phyloP scores from a whole-genome alignment of 805 yeast genomes.

The Starmerella sp. region DNA sequence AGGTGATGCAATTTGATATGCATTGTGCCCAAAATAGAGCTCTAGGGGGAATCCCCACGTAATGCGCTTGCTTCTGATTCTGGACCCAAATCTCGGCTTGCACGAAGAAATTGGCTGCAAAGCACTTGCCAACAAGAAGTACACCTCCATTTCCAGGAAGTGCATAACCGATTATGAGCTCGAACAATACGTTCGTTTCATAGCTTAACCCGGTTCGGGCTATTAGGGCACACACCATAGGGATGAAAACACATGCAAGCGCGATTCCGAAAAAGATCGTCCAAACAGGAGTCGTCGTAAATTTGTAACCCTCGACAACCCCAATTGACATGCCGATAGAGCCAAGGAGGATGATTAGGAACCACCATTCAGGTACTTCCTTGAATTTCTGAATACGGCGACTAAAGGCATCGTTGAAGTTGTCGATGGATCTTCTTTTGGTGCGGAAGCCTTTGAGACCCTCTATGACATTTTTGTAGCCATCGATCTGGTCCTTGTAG shows the following conservation, averaged over 20 bases:
- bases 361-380: conserved; percentile 71
- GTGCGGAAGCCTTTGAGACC: conserved; percentile 30
- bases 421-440: conserved; percentile 34
- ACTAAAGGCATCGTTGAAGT: conserved; percentile 21
- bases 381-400: conserved; percentile 43
- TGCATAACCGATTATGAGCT: conserved; percentile 48
- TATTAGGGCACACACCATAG: conserved; percentile 43
- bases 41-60: conserved; percentile 28
- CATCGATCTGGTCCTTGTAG: conserved; percentile 1
- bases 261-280: conserved; percentile 47
- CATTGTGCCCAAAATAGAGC: conserved; percentile 17
- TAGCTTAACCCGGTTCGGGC: conserved; percentile 43
- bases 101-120: conserved; percentile 47
- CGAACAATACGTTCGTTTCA: conserved; percentile 48
- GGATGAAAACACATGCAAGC: conserved; percentile 49
- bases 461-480: conserved; percentile 25
- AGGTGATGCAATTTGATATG: conserved; percentile 9
- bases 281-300: conserved; percentile 48
- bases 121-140: conserved; percentile 40
- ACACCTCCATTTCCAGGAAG: conserved; percentile 47
- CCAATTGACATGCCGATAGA: conserved; percentile 37
- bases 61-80: conserved; percentile 47
- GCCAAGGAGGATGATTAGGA: conserved; percentile 34
- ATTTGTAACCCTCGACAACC: conserved; percentile 32
- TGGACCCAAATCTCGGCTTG: conserved; percentile 54